Conservation (phyloP, 2,329 filamentous ascomycete species). For the Furcasterigmium furcatum region DNA sequence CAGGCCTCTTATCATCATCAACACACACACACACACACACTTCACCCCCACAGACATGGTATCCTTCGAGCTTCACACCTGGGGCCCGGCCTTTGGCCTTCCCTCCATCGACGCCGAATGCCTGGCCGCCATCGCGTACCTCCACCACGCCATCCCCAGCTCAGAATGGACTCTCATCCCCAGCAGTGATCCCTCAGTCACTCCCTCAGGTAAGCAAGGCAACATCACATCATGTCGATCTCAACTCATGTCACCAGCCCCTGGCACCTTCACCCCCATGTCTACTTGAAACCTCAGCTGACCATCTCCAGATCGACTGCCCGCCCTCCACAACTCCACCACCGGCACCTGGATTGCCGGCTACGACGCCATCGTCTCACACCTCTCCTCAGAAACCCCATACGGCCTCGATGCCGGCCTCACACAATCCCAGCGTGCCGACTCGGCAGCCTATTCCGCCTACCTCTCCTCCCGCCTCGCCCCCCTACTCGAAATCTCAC, state of each 20-base stretch:
- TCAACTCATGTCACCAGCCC: slow-evolving; percentile 1
- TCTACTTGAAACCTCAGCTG: slow-evolving; percentile 17
- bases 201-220: slow-evolving; percentile 63
- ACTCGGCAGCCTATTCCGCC: slow-evolving; percentile 53
- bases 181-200: slow-evolving; percentile 68
- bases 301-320: slow-evolving; percentile 45
- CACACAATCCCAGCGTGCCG: slow-evolving; percentile 36
- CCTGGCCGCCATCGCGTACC: slow-evolving; percentile 76
- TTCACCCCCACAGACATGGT: too few relatives aligned
- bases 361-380: slow-evolving; percentile 57
- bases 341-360: slow-evolving; percentile 53
- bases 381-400: slow-evolving; percentile 41
- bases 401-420: slow-evolving; percentile 37
- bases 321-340: slow-evolving; percentile 45
- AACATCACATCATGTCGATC: slow-evolving; percentile 19
- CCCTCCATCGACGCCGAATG: slow-evolving; percentile 92
- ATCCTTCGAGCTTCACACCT: slow-evolving; percentile 74
- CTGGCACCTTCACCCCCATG: slow-evolving; percentile 3
- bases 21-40: too few relatives aligned
- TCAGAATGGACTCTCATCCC: slow-evolving; percentile 67
- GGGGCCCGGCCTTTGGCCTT: slow-evolving; percentile 84
- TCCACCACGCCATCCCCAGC: slow-evolving; percentile 59
- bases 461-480: slow-evolving; percentile 75
- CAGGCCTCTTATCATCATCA: too few relatives aligned
- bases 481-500: slow-evolving; percentile 76